Evolutionary conservation across 2,329 filamentous ascomycete species (phyloP), one percentile per base, ranked within the genome.

Genomic region (Kalmusia sp.): DNA sequence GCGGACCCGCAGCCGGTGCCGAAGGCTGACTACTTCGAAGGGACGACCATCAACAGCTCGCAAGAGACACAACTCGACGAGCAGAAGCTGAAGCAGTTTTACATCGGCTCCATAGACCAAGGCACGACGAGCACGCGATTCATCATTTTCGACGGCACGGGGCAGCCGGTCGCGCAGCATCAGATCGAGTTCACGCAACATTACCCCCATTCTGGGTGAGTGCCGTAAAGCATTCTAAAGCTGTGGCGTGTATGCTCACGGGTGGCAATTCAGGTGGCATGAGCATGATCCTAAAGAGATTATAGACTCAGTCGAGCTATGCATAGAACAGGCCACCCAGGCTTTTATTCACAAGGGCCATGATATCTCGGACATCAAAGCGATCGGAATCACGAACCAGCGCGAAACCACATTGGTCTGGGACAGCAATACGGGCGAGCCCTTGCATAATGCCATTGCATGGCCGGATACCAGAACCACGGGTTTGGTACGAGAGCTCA

Each of bases 61-160:
- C 47, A 62, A n/a, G 62, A 58, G 8, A 30, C 54, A 3, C 61
- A 67, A 30, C 61, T 72, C 21, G 67, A 73, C 43, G 70, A 73
- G 49, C 55, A 65, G 34, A 73, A 70, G 49, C 49, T 72, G 49
- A 72, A 78, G 34, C 76, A 87, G 51, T 84, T 84, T 77, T 96
- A 91, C 68, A 88, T 96, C 55, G 92, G 92, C 55, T 91, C 90
- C 63, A 93, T 96, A 71, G 92, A 96, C 71, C 91, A 96, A 69
- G 92, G 92, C 53, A 96, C 92, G 11, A 96, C 92, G 27, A 93
- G 90, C 54, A 91, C 92, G 28, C 85, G 92, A 31, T 96, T 96
- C 76, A 84, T 96, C 64, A 93, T 97, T 70, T 96, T 96, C 78
- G 87, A 96, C 75, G 86, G 86, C 59, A 78, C 84, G 35, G 92